Conservation (phyloP, 2,329 filamentous ascomycete species). For the Calonectria pteridis region DNA sequence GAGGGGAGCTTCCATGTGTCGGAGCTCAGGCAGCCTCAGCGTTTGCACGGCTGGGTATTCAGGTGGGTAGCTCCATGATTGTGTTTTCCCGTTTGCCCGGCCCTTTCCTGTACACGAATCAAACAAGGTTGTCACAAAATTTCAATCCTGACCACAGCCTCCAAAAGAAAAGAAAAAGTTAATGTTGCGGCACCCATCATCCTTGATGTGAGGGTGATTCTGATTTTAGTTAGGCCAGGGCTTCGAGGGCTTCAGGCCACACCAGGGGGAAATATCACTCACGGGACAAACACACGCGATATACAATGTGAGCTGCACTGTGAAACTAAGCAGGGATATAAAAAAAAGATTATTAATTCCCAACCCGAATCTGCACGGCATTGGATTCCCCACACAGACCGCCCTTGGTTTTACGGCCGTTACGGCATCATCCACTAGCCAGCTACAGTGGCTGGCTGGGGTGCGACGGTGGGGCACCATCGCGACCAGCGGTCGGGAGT, state of each 20-base stretch:
- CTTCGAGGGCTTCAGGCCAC: not conserved
- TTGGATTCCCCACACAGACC: not conserved
- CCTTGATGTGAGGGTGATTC: not conserved
- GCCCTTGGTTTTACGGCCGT: not conserved
- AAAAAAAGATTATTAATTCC: not conserved
- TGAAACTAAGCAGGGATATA: not conserved
- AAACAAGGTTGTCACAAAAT: not conserved
- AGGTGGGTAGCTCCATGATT: not conserved
- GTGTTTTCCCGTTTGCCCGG: not conserved
- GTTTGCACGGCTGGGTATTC: not conserved
- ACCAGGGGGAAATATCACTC: not conserved
- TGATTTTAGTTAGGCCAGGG: not conserved
- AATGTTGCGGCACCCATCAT: not conserved
- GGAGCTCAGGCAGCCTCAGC: not conserved
- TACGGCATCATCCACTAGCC: not conserved
- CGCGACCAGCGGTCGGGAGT: not conserved
- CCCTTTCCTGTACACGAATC: not conserved
- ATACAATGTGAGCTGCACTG: not conserved
- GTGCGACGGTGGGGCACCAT: not conserved
- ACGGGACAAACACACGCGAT: not conserved
- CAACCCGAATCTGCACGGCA: not conserved
- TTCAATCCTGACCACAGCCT: not conserved
- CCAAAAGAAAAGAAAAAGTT: not conserved
- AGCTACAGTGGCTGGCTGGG: not conserved
- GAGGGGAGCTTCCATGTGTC: not conserved